Percentiles rank a stretch among this genome's conserved stretches.
Conservation (phyloP, 1,284 basidiomycete species). For the Cryptococcus sp. region DNA sequence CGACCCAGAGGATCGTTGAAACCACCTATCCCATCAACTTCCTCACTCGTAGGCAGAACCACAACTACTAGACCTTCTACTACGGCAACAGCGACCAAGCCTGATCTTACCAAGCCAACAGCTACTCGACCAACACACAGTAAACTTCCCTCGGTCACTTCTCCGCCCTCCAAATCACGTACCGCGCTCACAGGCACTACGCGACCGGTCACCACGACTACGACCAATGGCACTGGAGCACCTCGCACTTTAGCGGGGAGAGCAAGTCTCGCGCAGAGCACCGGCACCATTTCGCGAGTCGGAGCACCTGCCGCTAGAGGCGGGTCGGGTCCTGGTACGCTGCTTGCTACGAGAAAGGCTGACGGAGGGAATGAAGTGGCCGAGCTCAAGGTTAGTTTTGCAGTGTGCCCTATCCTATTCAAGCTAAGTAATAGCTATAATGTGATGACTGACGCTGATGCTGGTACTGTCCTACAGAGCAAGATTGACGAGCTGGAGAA, state of each 20-base stretch:
- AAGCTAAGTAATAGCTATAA: neutral
- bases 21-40: constrained; percentile 15
- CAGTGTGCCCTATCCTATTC: neutral
- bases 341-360: constrained; percentile 6
- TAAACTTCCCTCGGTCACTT: no score
- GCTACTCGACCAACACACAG: neutral
- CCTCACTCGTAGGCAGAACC: constrained; percentile 6
- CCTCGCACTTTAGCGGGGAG: constrained; percentile 6
- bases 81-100: neutral
- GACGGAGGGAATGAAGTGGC: constrained; percentile 14
- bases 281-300: neutral
- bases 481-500: constrained; percentile 27
- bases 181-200: neutral
- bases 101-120: neutral
- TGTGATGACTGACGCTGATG: neutral
- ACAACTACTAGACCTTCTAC: neutral
- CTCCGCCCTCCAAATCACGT: neutral
- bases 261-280: constrained; percentile 18
- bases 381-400: constrained; percentile 22
- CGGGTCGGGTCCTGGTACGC: constrained; percentile 14
- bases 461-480: constrained; percentile 7
- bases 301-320: constrained; percentile 2
- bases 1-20: constrained; percentile 10
- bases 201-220: constrained; percentile 2
- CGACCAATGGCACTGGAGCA: neutral